phyloP scores from a whole-genome alignment of 345 rosid genomes.

The Populus nigra region DNA sequence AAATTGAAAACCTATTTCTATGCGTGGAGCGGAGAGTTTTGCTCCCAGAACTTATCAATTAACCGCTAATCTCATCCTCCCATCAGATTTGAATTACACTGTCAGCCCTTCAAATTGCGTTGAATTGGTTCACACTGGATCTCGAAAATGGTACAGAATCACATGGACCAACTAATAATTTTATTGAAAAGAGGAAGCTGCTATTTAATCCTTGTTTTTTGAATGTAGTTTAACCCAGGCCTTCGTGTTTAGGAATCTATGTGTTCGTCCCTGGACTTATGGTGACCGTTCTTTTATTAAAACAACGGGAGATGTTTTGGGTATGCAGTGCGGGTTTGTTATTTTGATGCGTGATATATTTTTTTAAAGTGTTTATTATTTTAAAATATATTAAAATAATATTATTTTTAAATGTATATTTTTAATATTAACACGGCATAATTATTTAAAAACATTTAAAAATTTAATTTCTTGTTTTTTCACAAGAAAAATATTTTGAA shows the following conservation, averaged over 20 bases:
- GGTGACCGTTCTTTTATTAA: background rate
- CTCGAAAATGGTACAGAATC: background rate
- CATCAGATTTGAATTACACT: background rate
- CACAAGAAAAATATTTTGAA: too few relatives aligned
- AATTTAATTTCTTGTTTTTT: too few relatives aligned
- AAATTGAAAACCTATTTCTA: too few relatives aligned
- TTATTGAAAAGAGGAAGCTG: background rate
- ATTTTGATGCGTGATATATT: accelerated
- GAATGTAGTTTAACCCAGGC: background rate
- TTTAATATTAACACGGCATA: too few relatives aligned
- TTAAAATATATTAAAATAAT: too few relatives aligned
- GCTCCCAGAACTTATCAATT: too few relatives aligned
- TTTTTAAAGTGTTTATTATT: too few relatives aligned
- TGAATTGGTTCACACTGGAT: background rate
- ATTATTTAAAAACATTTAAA: too few relatives aligned
- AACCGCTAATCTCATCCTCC: background rate
- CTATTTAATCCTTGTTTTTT: background rate
- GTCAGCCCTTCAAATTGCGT: background rate
- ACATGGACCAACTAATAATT: background rate
- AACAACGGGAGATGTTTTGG: background rate
- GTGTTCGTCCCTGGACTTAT: background rate
- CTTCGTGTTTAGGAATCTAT: background rate
- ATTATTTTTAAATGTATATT: too few relatives aligned
- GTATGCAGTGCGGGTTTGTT: background rate
- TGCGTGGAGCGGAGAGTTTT: background rate